Conservation (phyloP, 345 rosid species). For the Lepidium sativum region DNA sequence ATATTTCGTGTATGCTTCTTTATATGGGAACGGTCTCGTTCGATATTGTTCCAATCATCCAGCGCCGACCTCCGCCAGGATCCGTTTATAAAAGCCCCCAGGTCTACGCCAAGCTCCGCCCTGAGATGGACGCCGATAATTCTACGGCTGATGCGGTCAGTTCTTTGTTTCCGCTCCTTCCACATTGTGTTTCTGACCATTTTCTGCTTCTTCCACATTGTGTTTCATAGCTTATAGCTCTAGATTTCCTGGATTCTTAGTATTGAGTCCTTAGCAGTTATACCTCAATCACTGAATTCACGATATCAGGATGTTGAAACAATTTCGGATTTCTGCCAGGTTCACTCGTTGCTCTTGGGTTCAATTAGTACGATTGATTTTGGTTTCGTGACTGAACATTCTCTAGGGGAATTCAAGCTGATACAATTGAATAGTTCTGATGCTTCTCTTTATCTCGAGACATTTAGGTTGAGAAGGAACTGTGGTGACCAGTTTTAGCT, state of each 20-base stretch:
- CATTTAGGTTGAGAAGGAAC: neutral
- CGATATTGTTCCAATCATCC: slow-evolving; percentile 60
- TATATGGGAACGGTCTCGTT: slow-evolving; percentile 95
- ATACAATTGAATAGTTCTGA: neutral
- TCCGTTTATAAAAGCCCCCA: slow-evolving; percentile 91
- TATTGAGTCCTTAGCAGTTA: neutral
- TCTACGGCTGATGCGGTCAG: slow-evolving; percentile 88
- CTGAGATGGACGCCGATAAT: slow-evolving; percentile 88
- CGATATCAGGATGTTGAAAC: neutral
- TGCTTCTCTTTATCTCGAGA: neutral
- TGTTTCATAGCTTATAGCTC: neutral
- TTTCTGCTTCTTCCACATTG: neutral
- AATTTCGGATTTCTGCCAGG: neutral
- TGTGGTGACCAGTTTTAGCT: slow-evolving; percentile 2
- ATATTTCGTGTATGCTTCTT: slow-evolving; percentile 89
- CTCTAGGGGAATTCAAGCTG: neutral
- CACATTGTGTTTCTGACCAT: neutral
- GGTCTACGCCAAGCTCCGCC: slow-evolving; percentile 72
- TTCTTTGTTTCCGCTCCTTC: neutral
- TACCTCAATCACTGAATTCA: neutral
- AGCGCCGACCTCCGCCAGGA: slow-evolving; percentile 65
- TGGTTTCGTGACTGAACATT: neutral
- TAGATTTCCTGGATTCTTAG: neutral
- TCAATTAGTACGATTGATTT: neutral
- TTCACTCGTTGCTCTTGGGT: neutral